Conservation (phyloP, 2,329 filamentous ascomycete species). For the Ceratocystis harringtonii region DNA sequence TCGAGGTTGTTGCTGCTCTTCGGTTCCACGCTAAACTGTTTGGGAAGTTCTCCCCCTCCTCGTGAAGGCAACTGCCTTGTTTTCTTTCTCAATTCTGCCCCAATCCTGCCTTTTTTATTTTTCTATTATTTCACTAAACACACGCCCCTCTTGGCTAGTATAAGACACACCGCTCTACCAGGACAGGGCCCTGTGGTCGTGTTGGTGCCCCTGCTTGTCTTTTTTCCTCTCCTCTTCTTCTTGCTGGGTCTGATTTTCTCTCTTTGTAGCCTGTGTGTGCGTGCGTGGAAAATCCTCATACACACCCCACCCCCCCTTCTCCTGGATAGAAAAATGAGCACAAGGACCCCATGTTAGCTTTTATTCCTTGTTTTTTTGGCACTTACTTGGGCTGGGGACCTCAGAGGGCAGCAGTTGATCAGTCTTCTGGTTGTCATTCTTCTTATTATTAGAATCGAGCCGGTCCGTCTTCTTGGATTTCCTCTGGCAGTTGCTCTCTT, state of each 20-base stretch:
- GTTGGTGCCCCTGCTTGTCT: neutral
- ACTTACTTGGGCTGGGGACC: neutral
- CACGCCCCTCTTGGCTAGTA: neutral
- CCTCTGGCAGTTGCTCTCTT: neutral
- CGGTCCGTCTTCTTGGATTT: neutral
- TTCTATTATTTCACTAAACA: neutral
- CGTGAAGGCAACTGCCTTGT: neutral
- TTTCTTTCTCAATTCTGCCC: neutral
- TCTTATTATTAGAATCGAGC: constrained; percentile 10
- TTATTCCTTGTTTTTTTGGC: constrained; percentile 7
- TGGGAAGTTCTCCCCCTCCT: constrained; percentile 3
- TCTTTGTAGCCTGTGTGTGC: neutral
- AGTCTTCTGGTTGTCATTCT: neutral
- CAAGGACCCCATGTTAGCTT: neutral
- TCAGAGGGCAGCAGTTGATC: neutral
- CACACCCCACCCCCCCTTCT: neutral
- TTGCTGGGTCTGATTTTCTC: neutral
- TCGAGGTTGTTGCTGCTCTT: neutral
- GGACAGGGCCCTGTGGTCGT: neutral
- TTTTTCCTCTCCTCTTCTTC: neutral
- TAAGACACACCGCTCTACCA: neutral
- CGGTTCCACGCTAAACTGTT: constrained; percentile 4
- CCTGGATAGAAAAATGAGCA: neutral
- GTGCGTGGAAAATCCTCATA: neutral
- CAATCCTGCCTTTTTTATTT: neutral